Base-by-base conservation (phyloP, 2,329 filamentous ascomycete species). In the Cucurbitaria berberidis region DNA sequence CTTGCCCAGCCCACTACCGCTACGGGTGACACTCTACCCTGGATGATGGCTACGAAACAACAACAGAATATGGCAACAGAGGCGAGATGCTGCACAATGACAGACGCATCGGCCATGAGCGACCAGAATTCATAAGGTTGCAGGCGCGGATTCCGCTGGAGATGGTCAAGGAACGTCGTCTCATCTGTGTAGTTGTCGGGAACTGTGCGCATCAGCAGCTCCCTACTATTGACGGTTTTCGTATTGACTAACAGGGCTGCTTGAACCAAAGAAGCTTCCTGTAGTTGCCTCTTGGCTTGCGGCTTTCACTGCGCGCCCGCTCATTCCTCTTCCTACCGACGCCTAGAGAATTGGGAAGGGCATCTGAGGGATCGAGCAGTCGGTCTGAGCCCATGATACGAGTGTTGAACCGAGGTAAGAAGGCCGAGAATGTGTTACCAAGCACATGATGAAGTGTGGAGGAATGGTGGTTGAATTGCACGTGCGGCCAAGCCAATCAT, bases 111-210 rank as follows among this genome's bases (percentile, higher is more conserved):
- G 51, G 91, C 90, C 45, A 98, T 92, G 29, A 99, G 82, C 8
- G 93, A 91, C 93, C 95, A 99, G 76, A 99, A 99, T 70, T 98
- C 93, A 75, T 99, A 99, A 0, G 93, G 93, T 62, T 95, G 89
- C 46, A 98, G 84, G 35, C 93, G 88, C 4, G 93, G 93, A 74
- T 99, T 99, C 42, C 93, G 86, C 75, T 99, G 93, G 16, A 99
- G 85, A 67, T 96, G 92, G 71, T 97, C 93, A 62, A 99, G 87
- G 68, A 99, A 99, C 1, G 95, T 98, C 55, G 91, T 90, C 72
- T 95, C 92, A 73, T 99, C 95, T 35, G 95, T 98, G 74, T 98
- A 98, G 75, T 99, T 99, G 75, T 99, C 95, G n/a, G 95, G 93
- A 72, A 96, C 91, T 93, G 63, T 29, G 16, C 10, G 34, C 29